Percentiles rank a stretch among this genome's conserved stretches.
These are phyloP conservation scores for Diutina neorugosa DNA, from an alignment of 1,139 yeast genomes.

Conservation along the genomic window DNA sequence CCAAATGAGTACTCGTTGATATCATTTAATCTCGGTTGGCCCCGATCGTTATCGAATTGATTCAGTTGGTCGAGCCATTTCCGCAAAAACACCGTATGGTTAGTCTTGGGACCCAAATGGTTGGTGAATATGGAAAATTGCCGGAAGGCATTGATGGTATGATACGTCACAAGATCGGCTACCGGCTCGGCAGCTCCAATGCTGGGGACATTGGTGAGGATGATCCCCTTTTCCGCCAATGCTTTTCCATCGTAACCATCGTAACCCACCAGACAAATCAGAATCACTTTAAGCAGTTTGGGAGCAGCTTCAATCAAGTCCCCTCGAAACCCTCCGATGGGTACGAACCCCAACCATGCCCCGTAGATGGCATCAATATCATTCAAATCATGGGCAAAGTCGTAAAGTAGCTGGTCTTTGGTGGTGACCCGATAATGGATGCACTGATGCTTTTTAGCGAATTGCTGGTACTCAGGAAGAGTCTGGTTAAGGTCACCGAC, in stretches of 20 bases:
- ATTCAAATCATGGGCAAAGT: constrained; percentile 20
- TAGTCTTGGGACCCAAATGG: constrained; percentile 17
- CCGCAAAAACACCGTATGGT: constrained; percentile 34
- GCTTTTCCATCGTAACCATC: constrained; percentile 42
- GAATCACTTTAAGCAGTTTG: constrained; percentile 36
- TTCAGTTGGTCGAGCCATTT: constrained; percentile 20
- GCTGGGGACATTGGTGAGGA: constrained; percentile 56
- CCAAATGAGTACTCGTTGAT: constrained; percentile 28
- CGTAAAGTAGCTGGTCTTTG: constrained; percentile 26
- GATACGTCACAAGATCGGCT: constrained; percentile 60
- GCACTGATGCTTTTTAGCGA: constrained; percentile 30
- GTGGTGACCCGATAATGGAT: constrained; percentile 30
- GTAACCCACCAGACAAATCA: constrained; percentile 62
- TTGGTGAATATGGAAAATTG: constrained; percentile 40
- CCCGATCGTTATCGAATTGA: neutral
- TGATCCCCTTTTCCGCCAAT: constrained; percentile 28
- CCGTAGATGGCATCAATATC: constrained; percentile 48
- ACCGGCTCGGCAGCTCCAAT: constrained; percentile 55
- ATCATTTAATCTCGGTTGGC: constrained; percentile 15
- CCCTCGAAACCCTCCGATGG: constrained; percentile 36
- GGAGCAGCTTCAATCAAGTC: constrained; percentile 44
- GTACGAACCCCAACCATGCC: constrained; percentile 46
- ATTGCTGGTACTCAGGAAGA: constrained; percentile 24
- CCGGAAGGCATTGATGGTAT: constrained; percentile 51
- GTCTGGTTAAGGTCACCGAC: constrained; percentile 29